A percentile compares a stretch with the other conserved stretches of the same genome.
phyloP scores from a whole-genome alignment of 306 rosid genomes.

The Arachis stenosperma region DNA sequence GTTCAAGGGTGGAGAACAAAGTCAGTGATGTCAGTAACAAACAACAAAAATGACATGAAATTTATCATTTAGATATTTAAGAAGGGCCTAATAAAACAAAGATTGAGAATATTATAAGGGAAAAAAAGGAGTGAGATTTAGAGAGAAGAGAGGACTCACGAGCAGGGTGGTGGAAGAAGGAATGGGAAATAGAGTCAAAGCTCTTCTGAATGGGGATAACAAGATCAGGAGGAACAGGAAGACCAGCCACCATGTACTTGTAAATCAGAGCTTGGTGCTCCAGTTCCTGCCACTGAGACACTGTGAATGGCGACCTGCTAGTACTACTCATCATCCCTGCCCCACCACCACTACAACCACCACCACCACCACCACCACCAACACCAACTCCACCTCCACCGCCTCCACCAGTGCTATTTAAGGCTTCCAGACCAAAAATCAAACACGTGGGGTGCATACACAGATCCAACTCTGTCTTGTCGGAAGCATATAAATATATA shows the following conservation, averaged over 20 bases:
- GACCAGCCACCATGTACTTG: slow-evolving; percentile 64
- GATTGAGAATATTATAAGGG: neutral
- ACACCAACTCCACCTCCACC: neutral
- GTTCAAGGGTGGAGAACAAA: neutral
- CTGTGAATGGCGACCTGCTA: slow-evolving; percentile 56
- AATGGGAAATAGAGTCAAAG: slow-evolving; percentile 58
- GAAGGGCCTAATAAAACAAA: slow-evolving; percentile 2
- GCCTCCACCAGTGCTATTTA: neutral
- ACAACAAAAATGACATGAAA: slow-evolving; percentile 12
- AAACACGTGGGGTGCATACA: neutral
- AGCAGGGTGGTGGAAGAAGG: slow-evolving; percentile 60
- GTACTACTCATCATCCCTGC: slow-evolving; percentile 20
- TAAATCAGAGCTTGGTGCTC: slow-evolving; percentile 68
- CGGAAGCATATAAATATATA: neutral
- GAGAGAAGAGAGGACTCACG: slow-evolving; percentile 39
- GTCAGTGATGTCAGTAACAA: neutral
- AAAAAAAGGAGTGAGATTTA: neutral
- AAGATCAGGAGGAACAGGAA: slow-evolving; percentile 71
- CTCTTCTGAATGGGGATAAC: slow-evolving; percentile 66
- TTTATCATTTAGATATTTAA: neutral
- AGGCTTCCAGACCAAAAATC: neutral
- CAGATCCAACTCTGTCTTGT: neutral
- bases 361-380: neutral
- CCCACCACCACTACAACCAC: neutral
- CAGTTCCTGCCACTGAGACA: slow-evolving; percentile 71